These are phyloP conservation scores for Linnemannia hyalina DNA, from an alignment of 192 early-diverging fungal species.

Conservation along the genomic window DNA sequence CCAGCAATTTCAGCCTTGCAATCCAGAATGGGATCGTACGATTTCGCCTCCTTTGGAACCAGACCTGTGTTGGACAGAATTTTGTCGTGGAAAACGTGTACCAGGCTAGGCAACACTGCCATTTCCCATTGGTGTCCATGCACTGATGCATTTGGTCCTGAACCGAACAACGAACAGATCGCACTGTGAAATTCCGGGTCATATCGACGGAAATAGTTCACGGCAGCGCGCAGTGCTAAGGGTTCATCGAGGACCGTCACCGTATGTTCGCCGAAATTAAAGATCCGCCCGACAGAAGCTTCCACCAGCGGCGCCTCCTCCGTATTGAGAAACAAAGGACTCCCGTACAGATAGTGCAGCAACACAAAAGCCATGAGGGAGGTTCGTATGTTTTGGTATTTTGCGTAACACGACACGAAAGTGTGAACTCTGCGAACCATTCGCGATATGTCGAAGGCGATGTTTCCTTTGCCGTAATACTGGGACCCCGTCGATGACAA, in stretches of 20 bases:
- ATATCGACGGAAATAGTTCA: too few relatives aligned
- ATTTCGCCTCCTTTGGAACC: conserved; percentile 8
- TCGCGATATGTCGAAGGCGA: conserved; percentile 20
- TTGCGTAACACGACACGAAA: not conserved
- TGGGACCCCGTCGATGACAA: conserved; percentile 11
- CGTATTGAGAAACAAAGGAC: conserved; percentile 11
- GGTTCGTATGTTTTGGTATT: conserved; percentile 14
- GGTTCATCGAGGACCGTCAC: conserved; percentile 24
- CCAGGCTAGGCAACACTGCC: conserved; percentile 14
- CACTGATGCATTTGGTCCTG: conserved; percentile 8
- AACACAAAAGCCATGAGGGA: conserved; percentile 23
- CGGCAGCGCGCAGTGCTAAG: conserved; percentile 24
- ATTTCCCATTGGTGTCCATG: conserved; percentile 25
- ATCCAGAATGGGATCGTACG: conserved; percentile 13
- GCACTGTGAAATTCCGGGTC: too few relatives aligned
- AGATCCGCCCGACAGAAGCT: conserved; percentile 29
- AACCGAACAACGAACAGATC: not conserved
- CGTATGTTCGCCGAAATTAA: not conserved
- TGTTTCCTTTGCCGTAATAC: conserved; percentile 22
- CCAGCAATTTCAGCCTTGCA: conserved; percentile 14
- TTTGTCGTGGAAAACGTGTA: conserved; percentile 28
- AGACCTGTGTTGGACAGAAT: conserved; percentile 13
- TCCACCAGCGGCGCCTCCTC: conserved; percentile 23
- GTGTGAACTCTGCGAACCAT: conserved; percentile 18
- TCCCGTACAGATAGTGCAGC: conserved; percentile 17